A percentile compares a stretch with the other conserved stretches of the same genome.
Conservation (phyloP, 129 eudicot species). For the Lactuca sativa region DNA sequence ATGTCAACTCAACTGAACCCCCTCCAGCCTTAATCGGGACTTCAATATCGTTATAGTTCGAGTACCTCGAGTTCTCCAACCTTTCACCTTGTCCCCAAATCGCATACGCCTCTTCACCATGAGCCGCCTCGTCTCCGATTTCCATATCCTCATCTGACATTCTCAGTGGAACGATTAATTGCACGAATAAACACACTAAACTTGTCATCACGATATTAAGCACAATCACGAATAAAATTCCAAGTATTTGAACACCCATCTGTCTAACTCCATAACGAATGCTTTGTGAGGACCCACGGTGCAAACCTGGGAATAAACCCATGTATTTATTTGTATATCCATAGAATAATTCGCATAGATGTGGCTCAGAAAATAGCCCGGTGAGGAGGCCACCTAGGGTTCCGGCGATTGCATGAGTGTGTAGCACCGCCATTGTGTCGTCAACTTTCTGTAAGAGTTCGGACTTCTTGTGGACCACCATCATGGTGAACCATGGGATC, state of each 20-base stretch:
- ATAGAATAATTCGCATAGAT: constrained; percentile 44
- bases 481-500: constrained; percentile 72
- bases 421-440: constrained; percentile 67
- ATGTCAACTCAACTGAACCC: constrained; percentile 46
- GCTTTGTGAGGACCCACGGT: constrained; percentile 16
- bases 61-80: constrained; percentile 38
- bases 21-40: constrained; percentile 12
- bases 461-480: constrained; percentile 68
- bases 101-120: constrained; percentile 77
- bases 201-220: constrained; percentile 56
- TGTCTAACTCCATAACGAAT: constrained; percentile 45
- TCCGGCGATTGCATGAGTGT: constrained; percentile 72
- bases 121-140: constrained; percentile 68
- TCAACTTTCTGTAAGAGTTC: constrained; percentile 54
- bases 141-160: constrained; percentile 72
- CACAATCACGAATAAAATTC: constrained; percentile 38
- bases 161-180: constrained; percentile 51
- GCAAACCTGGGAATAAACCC: constrained; percentile 51
- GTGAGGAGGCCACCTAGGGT: constrained; percentile 66
- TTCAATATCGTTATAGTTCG: constrained; percentile 41
- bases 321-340: constrained; percentile 28
- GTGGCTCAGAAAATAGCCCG: constrained; percentile 54
- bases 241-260: constrained; percentile 56
- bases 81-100: constrained; percentile 77
- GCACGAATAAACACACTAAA: constrained; percentile 48